Conservation (phyloP, 306 rosid species). For the Cyamopsis tetragonoloba region DNA sequence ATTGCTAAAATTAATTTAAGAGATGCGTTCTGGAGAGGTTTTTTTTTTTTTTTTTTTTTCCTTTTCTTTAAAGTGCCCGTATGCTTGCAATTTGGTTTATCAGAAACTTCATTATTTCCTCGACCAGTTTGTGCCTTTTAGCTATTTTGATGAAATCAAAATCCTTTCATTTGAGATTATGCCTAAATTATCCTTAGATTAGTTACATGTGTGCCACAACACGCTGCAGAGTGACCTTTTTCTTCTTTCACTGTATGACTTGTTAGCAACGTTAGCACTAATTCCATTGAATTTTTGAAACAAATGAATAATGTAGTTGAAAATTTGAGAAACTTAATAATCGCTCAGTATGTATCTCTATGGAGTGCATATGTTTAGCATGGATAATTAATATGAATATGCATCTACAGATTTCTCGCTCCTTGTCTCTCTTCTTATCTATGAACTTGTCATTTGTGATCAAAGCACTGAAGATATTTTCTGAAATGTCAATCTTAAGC, state of each 20-base stretch:
- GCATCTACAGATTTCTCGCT: not conserved
- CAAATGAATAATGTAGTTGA: not conserved
- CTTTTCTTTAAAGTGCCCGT: not conserved
- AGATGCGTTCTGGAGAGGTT: not conserved
- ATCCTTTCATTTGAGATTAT: not conserved
- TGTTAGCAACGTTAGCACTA: not conserved
- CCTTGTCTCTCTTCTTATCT: not conserved
- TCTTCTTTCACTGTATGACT: not conserved
- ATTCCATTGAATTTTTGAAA: not conserved
- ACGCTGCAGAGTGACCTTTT: not conserved
- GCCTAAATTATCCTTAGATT: not conserved
- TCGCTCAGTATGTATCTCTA: not conserved
- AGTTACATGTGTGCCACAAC: not conserved
- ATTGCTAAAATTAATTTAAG: not conserved
- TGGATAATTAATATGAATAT: not conserved
- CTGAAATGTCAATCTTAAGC: not conserved
- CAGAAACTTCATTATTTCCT: constrained; percentile 1
- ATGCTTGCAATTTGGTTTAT: not conserved
- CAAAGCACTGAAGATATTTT: not conserved
- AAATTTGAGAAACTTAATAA: not conserved
- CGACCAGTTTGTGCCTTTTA: not conserved
- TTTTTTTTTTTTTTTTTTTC: not conserved
- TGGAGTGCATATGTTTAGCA: not conserved
- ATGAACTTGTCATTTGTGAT: not conserved
- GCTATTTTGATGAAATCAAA: not conserved